Conservation (phyloP, 495 filamentous ascomycete genomes). For the Penicillium turbatum region DNA sequence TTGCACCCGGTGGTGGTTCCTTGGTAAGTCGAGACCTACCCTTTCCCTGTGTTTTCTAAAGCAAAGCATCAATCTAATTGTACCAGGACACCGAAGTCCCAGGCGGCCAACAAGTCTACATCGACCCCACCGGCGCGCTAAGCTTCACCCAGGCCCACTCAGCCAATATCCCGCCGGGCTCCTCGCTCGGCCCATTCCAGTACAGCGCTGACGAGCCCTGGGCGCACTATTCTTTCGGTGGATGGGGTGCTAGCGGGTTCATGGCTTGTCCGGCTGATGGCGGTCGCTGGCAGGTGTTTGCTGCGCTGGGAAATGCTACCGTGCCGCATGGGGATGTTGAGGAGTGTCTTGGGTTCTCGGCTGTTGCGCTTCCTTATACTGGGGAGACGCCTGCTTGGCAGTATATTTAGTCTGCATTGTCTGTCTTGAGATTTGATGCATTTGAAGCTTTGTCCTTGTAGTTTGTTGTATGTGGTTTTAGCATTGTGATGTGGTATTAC, state of each 20-base stretch:
- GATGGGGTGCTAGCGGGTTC: conserved; percentile 34
- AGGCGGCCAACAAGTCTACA: conserved; percentile 62
- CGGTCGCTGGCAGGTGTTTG: conserved; percentile 44
- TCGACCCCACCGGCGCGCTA: conserved; percentile 51
- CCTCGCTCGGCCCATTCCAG: conserved; percentile 42
- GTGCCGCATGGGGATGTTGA: conserved; percentile 35
- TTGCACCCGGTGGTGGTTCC: conserved; percentile 33
- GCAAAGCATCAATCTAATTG: no score
- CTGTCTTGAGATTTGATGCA: neutral
- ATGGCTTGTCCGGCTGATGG: conserved; percentile 43
- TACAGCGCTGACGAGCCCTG: conserved; percentile 26
- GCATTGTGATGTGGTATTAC: no score
- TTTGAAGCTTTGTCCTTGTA: no score
- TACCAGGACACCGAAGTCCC: conserved; percentile 52
- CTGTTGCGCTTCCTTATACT: conserved; percentile 26
- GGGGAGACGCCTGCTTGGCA: conserved; percentile 38
- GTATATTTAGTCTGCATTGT: conserved; percentile 31
- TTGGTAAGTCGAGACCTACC: no score
- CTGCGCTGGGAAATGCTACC: conserved; percentile 33
- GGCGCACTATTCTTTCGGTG: conserved; percentile 28
- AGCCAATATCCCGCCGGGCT: conserved; percentile 50
- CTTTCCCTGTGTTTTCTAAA: no score
- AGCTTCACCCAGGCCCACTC: conserved; percentile 60
- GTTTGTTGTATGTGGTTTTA: no score
- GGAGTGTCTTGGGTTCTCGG: conserved; percentile 41